These are phyloP conservation scores for Quercus cerris DNA, from an alignment of 306 rosid genomes.

Conservation along the genomic window DNA sequence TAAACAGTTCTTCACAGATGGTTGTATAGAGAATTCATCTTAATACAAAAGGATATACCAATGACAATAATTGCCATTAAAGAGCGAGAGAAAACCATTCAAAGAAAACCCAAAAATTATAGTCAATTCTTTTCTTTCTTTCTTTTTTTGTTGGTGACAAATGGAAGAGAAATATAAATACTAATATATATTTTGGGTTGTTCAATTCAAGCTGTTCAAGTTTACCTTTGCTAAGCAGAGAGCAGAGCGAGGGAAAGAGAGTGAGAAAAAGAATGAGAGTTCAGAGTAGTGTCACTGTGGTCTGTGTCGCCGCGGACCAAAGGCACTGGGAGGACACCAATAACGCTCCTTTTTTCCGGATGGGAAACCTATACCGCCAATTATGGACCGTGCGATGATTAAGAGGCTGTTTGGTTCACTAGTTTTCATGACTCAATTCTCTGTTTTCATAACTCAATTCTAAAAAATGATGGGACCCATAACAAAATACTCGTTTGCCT, in stretches of 20 bases:
- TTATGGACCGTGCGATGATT: background rate
- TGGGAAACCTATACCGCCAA: background rate
- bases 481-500: too few species aligned
- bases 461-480: too few species aligned
- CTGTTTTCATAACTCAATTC: too few species aligned
- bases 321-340: slow-evolving; percentile 8
- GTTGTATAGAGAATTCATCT: background rate
- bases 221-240: background rate
- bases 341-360: slow-evolving; percentile 6
- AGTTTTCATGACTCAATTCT: too few species aligned
- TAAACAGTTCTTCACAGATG: background rate
- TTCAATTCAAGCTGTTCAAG: background rate
- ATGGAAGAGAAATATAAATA: background rate
- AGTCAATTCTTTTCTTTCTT: background rate
- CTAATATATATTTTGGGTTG: background rate
- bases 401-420: too few species aligned
- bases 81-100: background rate
- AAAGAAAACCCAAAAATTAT: background rate
- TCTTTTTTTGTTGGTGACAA: background rate
- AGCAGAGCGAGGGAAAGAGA: background rate
- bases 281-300: background rate
- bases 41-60: background rate
- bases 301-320: background rate
- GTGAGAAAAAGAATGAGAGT: background rate
- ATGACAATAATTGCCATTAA: background rate